Conservation (phyloP, 345 rosid species). For the Abelmoschus esculentus region DNA sequence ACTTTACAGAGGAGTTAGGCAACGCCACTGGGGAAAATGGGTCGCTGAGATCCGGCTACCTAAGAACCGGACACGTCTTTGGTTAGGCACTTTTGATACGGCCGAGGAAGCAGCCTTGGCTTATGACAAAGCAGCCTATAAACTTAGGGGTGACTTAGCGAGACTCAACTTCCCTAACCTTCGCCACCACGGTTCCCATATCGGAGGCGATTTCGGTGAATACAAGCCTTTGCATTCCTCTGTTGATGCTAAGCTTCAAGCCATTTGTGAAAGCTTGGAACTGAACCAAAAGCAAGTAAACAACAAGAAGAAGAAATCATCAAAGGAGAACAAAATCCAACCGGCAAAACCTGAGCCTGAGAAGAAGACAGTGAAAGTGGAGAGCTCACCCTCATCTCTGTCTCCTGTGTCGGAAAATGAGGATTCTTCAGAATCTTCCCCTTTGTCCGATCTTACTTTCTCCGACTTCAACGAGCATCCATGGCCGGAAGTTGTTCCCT, state of each 20-base stretch:
- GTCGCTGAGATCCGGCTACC: constrained; percentile 97
- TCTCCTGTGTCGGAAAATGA: constrained; percentile 42
- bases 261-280: constrained; percentile 67
- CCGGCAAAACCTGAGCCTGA: constrained; percentile 2
- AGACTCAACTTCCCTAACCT: constrained; percentile 86
- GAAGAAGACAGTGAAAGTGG: constrained; percentile 30
- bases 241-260: constrained; percentile 85
- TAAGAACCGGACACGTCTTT: constrained; percentile 80
- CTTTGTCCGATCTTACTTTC: constrained; percentile 52
- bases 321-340: not conserved
- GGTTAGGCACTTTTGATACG: constrained; percentile 96
- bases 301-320: constrained; percentile 31
- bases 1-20: constrained; percentile 87
- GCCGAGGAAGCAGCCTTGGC: constrained; percentile 97
- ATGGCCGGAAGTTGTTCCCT: constrained; percentile 27
- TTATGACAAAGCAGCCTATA: constrained; percentile 83
- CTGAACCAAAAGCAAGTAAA: constrained; percentile 41
- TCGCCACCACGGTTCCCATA: constrained; percentile 57
- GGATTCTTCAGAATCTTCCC: constrained; percentile 47
- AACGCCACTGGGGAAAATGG: constrained; percentile 98
- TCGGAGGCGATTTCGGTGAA: constrained; percentile 62
- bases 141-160: constrained; percentile 84
- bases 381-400: constrained; percentile 20
- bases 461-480: constrained; percentile 35
- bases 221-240: constrained; percentile 82